A percentile compares a stretch with the other conserved stretches of the same genome.
phyloP scores from a whole-genome alignment of 352 stramenopile genomes.

The Globisporangium nodosum region DNA sequence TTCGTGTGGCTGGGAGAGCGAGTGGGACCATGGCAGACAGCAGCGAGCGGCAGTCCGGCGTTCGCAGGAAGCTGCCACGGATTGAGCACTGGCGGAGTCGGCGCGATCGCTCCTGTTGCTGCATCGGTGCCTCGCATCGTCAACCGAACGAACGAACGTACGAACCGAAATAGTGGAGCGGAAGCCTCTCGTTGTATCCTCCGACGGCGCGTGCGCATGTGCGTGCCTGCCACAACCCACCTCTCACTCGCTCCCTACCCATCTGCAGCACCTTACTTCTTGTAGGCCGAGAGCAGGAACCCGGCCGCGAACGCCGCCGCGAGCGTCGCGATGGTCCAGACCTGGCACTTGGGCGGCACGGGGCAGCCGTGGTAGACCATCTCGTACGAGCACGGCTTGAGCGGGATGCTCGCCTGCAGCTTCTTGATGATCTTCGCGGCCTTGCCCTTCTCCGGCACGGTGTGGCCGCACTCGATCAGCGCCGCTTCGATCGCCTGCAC shows the following conservation, averaged over 20 bases:
- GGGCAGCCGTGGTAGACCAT: constrained; percentile 52
- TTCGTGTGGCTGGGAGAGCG: not conserved
- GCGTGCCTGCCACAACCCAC: too few relatives aligned
- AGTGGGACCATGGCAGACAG: not conserved
- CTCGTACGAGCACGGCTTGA: constrained; percentile 39
- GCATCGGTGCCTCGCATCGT: not conserved
- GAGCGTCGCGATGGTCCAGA: constrained; percentile 58
- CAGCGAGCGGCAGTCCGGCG: not conserved
- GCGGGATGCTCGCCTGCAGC: constrained; percentile 40
- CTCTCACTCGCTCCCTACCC: too few relatives aligned
- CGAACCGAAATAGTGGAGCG: too few relatives aligned
- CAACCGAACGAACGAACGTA: not conserved
- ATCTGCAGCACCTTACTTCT: constrained; percentile 26
- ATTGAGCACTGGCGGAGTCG: not conserved
- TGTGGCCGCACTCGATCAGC: constrained; percentile 66
- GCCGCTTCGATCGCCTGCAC: constrained; percentile 65
- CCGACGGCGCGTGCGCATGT: too few relatives aligned
- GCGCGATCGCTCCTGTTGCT: too few relatives aligned
- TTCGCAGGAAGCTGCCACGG: not conserved
- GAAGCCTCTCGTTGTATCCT: too few relatives aligned
- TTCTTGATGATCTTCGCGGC: constrained; percentile 53
- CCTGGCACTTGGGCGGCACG: constrained; percentile 61
- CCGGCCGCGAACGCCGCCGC: constrained; percentile 52
- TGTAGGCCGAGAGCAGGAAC: constrained; percentile 44
- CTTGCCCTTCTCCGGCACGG: constrained; percentile 47